Evolutionary conservation across 1,284 basidiomycete species (phyloP).

Genomic region (Marasmius fiardii): DNA sequence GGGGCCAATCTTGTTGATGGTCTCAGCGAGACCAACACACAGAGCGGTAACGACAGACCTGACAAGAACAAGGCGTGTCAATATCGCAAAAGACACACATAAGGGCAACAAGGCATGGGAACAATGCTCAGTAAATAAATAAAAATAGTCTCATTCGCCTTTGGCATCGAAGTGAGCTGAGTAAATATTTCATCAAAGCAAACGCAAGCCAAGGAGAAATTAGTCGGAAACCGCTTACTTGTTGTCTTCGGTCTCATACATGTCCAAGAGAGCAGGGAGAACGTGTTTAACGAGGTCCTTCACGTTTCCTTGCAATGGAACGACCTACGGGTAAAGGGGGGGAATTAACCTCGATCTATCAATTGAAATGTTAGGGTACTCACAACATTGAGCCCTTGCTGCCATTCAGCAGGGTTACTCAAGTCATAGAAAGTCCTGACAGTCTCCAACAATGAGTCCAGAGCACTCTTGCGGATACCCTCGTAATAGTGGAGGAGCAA

Average conservation of each 20-base stretch:
- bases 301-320: conserved; percentile 74
- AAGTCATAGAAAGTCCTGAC: conserved; percentile 93
- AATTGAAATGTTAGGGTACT: conserved; percentile 25
- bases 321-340: conserved; percentile 27
- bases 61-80: conserved; percentile 21
- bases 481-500: conserved; percentile 95
- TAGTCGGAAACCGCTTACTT: conserved; percentile 65
- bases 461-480: conserved; percentile 94
- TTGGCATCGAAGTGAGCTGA: conserved; percentile 85
- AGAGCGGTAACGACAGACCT: conserved; percentile 87
- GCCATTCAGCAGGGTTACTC: conserved; percentile 81
- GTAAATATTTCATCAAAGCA: conserved; percentile 61
- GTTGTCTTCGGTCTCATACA: conserved; percentile 96
- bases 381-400: conserved; percentile 66
- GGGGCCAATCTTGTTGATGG: conserved; percentile 88
- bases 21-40: conserved; percentile 86
- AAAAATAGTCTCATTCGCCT: conserved; percentile 55
- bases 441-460: conserved; percentile 87
- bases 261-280: conserved; percentile 77
- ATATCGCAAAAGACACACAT: neutral
- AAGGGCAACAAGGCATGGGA: conserved; percentile 9
- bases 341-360: conserved; percentile 3
- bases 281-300: conserved; percentile 80
- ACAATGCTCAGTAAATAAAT: conserved; percentile 14
- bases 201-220: conserved; percentile 1